Conservation (phyloP, 2,329 filamentous ascomycete genomes). For the Apiospora aurea region DNA sequence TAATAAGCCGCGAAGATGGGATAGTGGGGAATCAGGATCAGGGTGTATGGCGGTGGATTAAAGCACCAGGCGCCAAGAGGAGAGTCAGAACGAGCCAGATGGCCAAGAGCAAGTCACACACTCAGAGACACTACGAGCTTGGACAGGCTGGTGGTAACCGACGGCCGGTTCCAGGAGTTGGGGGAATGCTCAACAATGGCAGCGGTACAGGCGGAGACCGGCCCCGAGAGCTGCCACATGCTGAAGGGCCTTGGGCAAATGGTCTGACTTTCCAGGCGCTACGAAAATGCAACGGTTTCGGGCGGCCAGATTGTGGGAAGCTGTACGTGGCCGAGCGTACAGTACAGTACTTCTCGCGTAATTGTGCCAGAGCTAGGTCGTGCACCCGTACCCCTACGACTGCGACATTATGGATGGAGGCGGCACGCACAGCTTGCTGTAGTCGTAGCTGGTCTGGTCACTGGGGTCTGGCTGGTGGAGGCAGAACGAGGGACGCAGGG, state of each 20-base stretch:
- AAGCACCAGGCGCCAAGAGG: slow-evolving; percentile 3
- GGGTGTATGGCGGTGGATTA: slow-evolving; percentile 13
- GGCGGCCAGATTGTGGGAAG: slow-evolving; percentile 18
- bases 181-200: slow-evolving; percentile 18
- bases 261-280: slow-evolving; percentile 23
- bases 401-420: not conserved
- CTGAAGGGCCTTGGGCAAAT: slow-evolving; percentile 20
- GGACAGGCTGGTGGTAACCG: slow-evolving; percentile 10
- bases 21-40: slow-evolving; percentile 1
- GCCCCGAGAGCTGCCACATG: slow-evolving; percentile 21
- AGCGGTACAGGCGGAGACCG: slow-evolving; percentile 23
- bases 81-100: not conserved
- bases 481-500: not conserved
- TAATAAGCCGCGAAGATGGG: slow-evolving; percentile 12
- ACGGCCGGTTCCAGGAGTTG: slow-evolving; percentile 6
- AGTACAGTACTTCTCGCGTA: not conserved
- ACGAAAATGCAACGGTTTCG: slow-evolving; percentile 26
- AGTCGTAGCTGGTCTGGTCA: too few relatives aligned
- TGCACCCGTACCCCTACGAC: not conserved
- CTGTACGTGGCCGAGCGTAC: slow-evolving; percentile 19
- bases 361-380: not conserved
- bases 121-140: not conserved
- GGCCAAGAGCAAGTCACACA: slow-evolving; percentile 19
- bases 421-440: too few relatives aligned
- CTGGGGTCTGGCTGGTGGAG: too few relatives aligned